These are phyloP conservation scores for Botryotinia narcissicola DNA, from an alignment of 2,329 filamentous ascomycete species.

Conservation along the genomic window DNA sequence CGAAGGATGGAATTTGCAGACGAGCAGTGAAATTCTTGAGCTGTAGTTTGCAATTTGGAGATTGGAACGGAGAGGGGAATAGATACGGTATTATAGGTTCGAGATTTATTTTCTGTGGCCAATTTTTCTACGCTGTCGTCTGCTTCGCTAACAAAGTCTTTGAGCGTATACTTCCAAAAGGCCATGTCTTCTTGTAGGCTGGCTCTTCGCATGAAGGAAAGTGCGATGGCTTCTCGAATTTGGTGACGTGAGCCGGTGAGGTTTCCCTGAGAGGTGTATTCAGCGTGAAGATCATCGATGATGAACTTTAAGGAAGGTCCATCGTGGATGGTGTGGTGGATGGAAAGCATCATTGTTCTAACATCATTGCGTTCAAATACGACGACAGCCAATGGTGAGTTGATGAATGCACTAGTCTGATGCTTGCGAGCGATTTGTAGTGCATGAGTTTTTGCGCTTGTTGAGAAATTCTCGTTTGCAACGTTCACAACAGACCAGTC, in stretches of 20 bases:
- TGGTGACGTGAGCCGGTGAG: background rate
- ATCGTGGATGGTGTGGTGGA: constrained; percentile 5
- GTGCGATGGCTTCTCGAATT: background rate
- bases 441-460: background rate
- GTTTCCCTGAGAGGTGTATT: background rate
- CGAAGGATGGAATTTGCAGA: constrained; percentile 13
- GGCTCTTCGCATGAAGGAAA: background rate
- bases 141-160: background rate
- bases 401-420: background rate
- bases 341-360: constrained; percentile 12
- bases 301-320: background rate
- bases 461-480: background rate
- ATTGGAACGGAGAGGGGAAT: background rate
- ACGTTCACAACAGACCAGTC: background rate
- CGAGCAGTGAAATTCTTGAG: constrained; percentile 8
- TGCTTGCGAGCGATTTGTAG: constrained; percentile 4
- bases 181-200: constrained; percentile 7
- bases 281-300: background rate
- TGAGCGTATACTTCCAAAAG: background rate
- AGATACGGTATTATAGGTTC: constrained; percentile 1
- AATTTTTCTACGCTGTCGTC: background rate
- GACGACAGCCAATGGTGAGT: background rate
- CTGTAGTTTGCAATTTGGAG: background rate
- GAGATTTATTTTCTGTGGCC: background rate
- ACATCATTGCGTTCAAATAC: background rate